Percentiles rank a stretch among this genome's conserved stretches.
phyloP scores from a whole-genome alignment of 306 rosid genomes.

The Rosa rugosa region DNA sequence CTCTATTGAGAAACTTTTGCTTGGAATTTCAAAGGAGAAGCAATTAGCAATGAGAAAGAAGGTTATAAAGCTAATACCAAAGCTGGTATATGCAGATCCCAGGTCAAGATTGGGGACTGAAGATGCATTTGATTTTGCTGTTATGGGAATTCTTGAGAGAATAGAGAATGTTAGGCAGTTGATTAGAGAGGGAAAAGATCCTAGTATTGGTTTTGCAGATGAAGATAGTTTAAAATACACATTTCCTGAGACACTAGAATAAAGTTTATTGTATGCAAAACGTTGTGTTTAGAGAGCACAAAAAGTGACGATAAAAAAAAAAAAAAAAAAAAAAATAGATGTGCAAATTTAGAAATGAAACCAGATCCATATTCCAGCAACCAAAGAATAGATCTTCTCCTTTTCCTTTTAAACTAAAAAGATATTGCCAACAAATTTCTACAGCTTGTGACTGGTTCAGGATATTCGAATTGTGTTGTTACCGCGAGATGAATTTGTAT shows the following conservation, averaged over 20 bases:
- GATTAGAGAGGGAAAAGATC: conserved; percentile 66
- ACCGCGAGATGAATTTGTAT: neutral
- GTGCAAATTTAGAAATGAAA: neutral
- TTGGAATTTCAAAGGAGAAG: conserved; percentile 44
- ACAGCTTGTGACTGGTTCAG: neutral
- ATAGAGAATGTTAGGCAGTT: conserved; percentile 57
- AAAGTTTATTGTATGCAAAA: neutral
- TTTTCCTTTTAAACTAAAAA: neutral
- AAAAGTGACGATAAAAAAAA: neutral
- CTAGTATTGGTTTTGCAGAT: conserved; percentile 82
- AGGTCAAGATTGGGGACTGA: conserved; percentile 42
- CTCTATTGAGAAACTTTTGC: conserved; percentile 48
- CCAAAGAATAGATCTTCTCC: neutral
- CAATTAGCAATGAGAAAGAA: conserved; percentile 67
- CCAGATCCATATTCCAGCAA: too few relatives aligned
- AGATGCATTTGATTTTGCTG: conserved; percentile 81
- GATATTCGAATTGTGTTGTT: neutral
- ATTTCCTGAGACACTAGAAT: conserved; percentile 37
- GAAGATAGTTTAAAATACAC: conserved; percentile 68
- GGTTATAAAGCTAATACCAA: conserved; percentile 61
- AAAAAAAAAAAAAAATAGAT: too few relatives aligned
- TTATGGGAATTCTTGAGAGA: conserved; percentile 69
- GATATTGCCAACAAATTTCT: neutral
- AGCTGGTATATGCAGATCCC: conserved; percentile 69
- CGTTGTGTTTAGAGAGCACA: neutral